Evolutionary conservation across 2,329 filamentous ascomycete species (phyloP).

Genomic region (Aspergillus sp.): DNA sequence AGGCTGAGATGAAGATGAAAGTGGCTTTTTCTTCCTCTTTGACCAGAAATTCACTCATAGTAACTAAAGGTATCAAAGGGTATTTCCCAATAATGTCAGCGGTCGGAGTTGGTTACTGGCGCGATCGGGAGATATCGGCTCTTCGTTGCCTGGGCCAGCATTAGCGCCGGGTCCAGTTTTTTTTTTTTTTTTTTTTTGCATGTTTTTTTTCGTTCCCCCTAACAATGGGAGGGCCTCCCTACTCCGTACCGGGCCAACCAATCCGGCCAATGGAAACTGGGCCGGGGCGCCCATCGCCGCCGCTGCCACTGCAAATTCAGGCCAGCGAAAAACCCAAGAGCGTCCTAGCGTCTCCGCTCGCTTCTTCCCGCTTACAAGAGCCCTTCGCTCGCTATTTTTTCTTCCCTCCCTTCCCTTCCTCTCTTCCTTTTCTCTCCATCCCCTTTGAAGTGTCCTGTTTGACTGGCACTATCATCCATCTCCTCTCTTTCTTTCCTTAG

Average conservation of each 20-base stretch:
- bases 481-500: slow-evolving; percentile 44
- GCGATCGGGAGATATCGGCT: slow-evolving; percentile 45
- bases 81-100: slow-evolving; percentile 13
- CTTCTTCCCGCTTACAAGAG: slow-evolving; percentile 43
- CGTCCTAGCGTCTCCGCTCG: slow-evolving; percentile 35
- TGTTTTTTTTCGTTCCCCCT: slow-evolving; percentile 9
- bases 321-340: slow-evolving; percentile 21
- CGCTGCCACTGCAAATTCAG: slow-evolving; percentile 15
- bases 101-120: slow-evolving; percentile 23
- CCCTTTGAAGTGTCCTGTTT: slow-evolving; percentile 35
- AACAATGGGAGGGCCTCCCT: slow-evolving; percentile 8
- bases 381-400: slow-evolving; percentile 38
- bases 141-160: slow-evolving; percentile 28
- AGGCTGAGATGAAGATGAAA: neutral
- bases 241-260: slow-evolving; percentile 10
- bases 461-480: slow-evolving; percentile 39
- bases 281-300: slow-evolving; percentile 3
- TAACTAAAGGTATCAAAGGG: neutral
- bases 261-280: neutral
- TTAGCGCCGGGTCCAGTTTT: slow-evolving; percentile 27
- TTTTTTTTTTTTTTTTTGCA: slow-evolving; percentile 14
- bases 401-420: slow-evolving; percentile 40
- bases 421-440: slow-evolving; percentile 46
- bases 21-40: neutral
- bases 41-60: slow-evolving; percentile 7